Evolutionary conservation across 2,329 filamentous ascomycete species (phyloP), one percentile per base, ranked within the genome.

Genomic region (Diaporthe ilicicola): DNA sequence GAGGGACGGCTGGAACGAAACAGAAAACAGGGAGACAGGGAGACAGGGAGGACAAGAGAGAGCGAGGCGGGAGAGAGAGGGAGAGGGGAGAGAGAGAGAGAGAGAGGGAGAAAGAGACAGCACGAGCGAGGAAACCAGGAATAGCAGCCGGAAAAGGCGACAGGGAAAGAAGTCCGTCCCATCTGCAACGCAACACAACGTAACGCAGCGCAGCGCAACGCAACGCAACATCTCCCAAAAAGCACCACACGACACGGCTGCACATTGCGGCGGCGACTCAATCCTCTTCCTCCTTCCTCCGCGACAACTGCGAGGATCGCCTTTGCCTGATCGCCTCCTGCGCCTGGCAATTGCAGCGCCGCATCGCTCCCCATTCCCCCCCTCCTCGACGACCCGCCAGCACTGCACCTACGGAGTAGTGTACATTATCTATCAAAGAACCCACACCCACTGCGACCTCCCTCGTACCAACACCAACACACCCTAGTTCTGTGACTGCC

Each of bases 371-470:
- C 42, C 27, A 24, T 39, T 29, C 17, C 44, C 22, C 56, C 56
- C 56, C 56, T 46, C 56, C 56, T 46, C 37, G 22, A 27, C 9
- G 55, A 61, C 55, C 55, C 55, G 55, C 55, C 24, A 61, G 55
- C 17, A 61, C 39, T 32, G 55, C 55, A 46, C 55, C 39, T 46
- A 29, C 29, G 32, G n/a, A n/a, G n/a, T n/a, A n/a, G n/a, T n/a
- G n/a, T n/a, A n/a, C n/a, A n/a, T n/a, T n/a, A n/a, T n/a, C n/a
- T 39, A 32, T 46, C 24, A 61, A 12, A 34, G 29, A 46, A 62
- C 19, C 56, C 56, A 62, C 56, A 32, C 19, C 24, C 19, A 48
- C 39, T 62, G 56, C 27, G 56, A 62, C 56, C 56, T 46, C 56
- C 56, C 24, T n/a, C 42, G 24, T n/a, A 37, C 55, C 22, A 12